Evolutionary conservation across 1,284 basidiomycete genomes (phyloP), one percentile per base, ranked within the genome.

Genomic region (Sanghuangporus weigelae): DNA sequence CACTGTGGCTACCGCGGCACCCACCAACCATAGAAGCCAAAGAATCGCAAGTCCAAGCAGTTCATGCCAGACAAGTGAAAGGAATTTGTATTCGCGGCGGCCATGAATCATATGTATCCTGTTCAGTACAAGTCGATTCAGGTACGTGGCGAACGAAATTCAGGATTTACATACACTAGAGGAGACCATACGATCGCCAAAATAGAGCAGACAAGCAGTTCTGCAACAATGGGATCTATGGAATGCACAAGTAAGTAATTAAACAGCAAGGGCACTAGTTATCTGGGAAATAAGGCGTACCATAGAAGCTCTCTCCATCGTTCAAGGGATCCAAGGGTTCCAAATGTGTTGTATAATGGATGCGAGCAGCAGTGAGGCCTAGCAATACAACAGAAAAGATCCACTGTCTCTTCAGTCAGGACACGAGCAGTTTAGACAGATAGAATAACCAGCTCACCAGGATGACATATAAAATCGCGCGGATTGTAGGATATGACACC

Each of bases 1-100:
- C 71, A 89, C 89, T 0, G 82, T 84, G 0, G 88, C 79, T 55
- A 87, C 75, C 11, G 78, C 83, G 10, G 84, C 82, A 19, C 89
- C 89, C 39, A 86, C 78, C 11, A 90, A 76, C 83, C 84, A 89
- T 71, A 90, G 80, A 26, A 89, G 62, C 81, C 87, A 91, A 50
- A 91, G 77, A 19, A 85, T 62, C 49, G 77, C 76, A 16, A 90
- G 80, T 1, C 81, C 84, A 7, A 84, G 71, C 16, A 87, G 75
- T 70, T 91, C 89, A 23, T 76, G 79, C 11, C 76, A 72, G 73
- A 90, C 89, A 10, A 79, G 82, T 49, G 81, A 82, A 44, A 84
- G 70, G 63, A 78, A 76, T 44, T 82, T 78, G 64, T 80, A 79
- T 68, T 91, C 88, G 59, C 81, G 77, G 57, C 84, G 81, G 62